Percentiles rank a stretch among this genome's conserved stretches.
Evolutionary conservation across 108 stramenopile species (phyloP).

Genomic region (Cyclostephanos invisitatus): DNA sequence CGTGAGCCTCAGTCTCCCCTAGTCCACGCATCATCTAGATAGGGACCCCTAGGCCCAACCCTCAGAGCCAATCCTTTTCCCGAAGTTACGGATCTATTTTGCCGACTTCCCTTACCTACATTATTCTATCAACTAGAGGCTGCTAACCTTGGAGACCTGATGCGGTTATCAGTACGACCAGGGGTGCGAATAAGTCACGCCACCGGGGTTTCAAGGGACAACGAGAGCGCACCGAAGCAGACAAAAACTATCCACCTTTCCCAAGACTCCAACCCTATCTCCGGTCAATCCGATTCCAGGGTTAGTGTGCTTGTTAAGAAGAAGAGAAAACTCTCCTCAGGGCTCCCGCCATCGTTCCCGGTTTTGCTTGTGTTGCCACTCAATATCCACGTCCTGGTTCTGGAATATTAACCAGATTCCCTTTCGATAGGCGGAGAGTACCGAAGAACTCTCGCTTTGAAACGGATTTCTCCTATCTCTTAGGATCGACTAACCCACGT

Average conservation of each 20-base stretch:
- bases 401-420: constrained; percentile 95
- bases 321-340: constrained; percentile 94
- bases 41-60: constrained; percentile 80
- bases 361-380: constrained; percentile 91
- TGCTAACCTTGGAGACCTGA: constrained; percentile 90
- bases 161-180: constrained; percentile 96
- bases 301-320: constrained; percentile 85
- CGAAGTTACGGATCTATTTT: constrained; percentile 91
- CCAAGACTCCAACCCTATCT: constrained; percentile 85
- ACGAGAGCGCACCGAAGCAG: constrained; percentile 86
- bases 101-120: constrained; percentile 88
- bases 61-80: constrained; percentile 90
- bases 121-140: constrained; percentile 93
- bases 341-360: constrained; percentile 87
- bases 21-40: constrained; percentile 61
- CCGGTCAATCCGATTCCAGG: constrained; percentile 91
- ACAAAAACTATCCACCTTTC: constrained; percentile 86
- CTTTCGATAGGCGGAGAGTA: constrained; percentile 85
- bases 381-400: constrained; percentile 91
- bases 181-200: constrained; percentile 88
- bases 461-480: constrained; percentile 92
- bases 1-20: constrained; percentile 68
- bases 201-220: constrained; percentile 89
- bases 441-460: constrained; percentile 69
- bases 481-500: constrained; percentile 91